Conservation (phyloP, 768 basidiomycete species). For the Mycena floridula region DNA sequence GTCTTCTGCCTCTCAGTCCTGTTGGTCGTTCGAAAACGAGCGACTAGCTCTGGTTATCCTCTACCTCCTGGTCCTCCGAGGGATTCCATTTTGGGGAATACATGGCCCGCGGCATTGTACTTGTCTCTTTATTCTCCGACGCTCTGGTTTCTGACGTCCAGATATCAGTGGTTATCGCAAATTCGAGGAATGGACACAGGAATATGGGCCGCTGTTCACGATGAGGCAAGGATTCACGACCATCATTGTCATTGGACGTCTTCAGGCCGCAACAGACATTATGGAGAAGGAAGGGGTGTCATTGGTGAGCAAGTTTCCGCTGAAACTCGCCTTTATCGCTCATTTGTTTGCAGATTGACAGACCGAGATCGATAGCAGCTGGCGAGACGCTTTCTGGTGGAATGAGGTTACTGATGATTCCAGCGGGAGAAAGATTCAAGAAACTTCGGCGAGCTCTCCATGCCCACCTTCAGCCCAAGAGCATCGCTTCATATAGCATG, state of each 20-base stretch:
- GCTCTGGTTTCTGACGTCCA: no score
- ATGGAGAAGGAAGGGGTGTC: slow-evolving; percentile 64
- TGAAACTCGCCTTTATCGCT: no score
- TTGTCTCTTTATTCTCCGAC: no score
- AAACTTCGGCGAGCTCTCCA: slow-evolving; percentile 59
- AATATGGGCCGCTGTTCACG: slow-evolving; percentile 57
- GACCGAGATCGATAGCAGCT: slow-evolving; percentile 49
- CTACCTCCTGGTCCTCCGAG: not conserved
- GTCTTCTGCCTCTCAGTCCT: slow-evolving; percentile 24
- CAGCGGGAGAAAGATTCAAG: slow-evolving; percentile 52
- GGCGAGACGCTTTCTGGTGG: slow-evolving; percentile 56
- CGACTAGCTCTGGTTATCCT: slow-evolving; percentile 12
- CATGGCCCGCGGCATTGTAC: not conserved
- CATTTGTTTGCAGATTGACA: slow-evolving; percentile 42
- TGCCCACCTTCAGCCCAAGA: slow-evolving; percentile 51
- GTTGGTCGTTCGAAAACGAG: slow-evolving; percentile 21
- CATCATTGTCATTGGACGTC: slow-evolving; percentile 40
- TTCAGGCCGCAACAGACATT: slow-evolving; percentile 51
- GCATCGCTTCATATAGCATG: slow-evolving; percentile 39
- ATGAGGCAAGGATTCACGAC: slow-evolving; percentile 42
- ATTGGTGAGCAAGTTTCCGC: no score
- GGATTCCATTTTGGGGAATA: not conserved
- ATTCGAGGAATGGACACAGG: slow-evolving; percentile 53
- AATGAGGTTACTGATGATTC: slow-evolving; percentile 48
- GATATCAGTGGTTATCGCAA: slow-evolving; percentile 36